These are phyloP conservation scores for Nigrospora sphaerica DNA, from an alignment of 2,329 filamentous ascomycete species.

Conservation along the genomic window DNA sequence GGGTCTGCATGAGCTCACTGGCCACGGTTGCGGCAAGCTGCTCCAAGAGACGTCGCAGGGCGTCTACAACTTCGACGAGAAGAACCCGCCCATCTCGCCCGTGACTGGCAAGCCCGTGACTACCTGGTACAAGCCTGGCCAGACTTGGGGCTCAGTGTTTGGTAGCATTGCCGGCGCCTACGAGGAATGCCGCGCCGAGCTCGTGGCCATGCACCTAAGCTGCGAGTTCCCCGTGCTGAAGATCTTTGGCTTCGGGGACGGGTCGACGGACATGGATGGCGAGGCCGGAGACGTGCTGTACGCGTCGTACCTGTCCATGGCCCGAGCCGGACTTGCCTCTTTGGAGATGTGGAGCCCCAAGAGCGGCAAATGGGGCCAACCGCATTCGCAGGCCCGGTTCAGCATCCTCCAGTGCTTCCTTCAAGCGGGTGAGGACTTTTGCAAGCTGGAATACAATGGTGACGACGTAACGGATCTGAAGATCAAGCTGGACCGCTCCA, in stretches of 20 bases:
- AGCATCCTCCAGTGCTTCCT: constrained; percentile 80
- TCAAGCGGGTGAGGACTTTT: constrained; percentile 79
- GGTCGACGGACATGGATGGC: constrained; percentile 61
- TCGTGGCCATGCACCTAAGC: constrained; percentile 82
- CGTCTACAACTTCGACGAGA: constrained; percentile 79
- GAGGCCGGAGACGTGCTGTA: constrained; percentile 85
- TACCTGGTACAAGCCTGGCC: constrained; percentile 89
- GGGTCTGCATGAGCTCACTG: constrained; percentile 79
- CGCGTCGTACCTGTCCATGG: constrained; percentile 86
- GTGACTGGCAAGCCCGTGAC: constrained; percentile 69
- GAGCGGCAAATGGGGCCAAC: constrained; percentile 84
- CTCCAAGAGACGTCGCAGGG: constrained; percentile 82
- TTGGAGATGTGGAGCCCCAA: constrained; percentile 95
- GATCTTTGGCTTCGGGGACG: constrained; percentile 88
- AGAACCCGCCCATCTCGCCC: constrained; percentile 75
- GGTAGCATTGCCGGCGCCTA: constrained; percentile 81
- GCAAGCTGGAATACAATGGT: constrained; percentile 65
- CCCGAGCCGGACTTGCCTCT: constrained; percentile 79
- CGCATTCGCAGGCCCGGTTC: constrained; percentile 87
- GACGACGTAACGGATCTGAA: constrained; percentile 75
- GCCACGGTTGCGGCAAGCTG: constrained; percentile 89
- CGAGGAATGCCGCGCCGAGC: constrained; percentile 91
- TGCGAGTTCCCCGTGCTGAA: constrained; percentile 85
- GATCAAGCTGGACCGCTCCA: constrained; percentile 75
- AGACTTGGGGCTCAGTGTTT: constrained; percentile 93